phyloP scores from a whole-genome alignment of 768 basidiomycete species.

The Naematelia encephala region DNA sequence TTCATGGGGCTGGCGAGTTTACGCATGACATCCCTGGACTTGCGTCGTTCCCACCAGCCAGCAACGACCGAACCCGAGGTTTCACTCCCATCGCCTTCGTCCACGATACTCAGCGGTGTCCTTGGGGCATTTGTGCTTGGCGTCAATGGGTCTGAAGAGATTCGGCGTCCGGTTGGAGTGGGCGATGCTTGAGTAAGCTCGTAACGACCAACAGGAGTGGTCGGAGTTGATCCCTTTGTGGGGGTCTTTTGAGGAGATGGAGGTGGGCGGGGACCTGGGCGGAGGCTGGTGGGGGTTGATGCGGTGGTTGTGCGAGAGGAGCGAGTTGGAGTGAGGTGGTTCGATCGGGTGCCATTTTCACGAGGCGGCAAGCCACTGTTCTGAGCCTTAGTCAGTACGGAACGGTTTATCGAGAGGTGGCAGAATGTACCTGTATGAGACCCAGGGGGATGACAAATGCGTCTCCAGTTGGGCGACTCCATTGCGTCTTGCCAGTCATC shows the following conservation, averaged over 20 bases:
- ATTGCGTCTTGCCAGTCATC: conserved; percentile 82
- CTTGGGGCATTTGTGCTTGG: background rate
- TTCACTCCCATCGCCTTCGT: conserved; percentile 19
- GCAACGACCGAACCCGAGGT: conserved; percentile 18
- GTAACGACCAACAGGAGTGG: background rate
- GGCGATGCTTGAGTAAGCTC: background rate
- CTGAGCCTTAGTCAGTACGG: conserved; percentile 11
- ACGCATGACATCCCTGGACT: conserved; percentile 11
- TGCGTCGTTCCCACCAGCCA: conserved; percentile 27
- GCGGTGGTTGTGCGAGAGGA: background rate
- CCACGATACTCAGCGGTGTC: conserved; percentile 12
- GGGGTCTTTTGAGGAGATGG: background rate
- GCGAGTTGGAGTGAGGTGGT: background rate
- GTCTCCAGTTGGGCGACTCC: conserved; percentile 69
- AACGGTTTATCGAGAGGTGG: conserved; percentile 1
- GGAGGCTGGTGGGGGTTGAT: background rate
- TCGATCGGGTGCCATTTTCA: background rate
- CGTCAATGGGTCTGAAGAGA: background rate
- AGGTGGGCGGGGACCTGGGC: background rate
- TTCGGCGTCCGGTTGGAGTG: background rate
- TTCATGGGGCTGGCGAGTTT: conserved; percentile 11
- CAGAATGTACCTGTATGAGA: conserved; percentile 65
- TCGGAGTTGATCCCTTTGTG: background rate
- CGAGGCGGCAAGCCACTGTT: conserved; percentile 18
- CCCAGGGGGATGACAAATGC: conserved; percentile 89